Conservation (phyloP, 2,329 filamentous ascomycete species). For the Cytospora leucostoma region DNA sequence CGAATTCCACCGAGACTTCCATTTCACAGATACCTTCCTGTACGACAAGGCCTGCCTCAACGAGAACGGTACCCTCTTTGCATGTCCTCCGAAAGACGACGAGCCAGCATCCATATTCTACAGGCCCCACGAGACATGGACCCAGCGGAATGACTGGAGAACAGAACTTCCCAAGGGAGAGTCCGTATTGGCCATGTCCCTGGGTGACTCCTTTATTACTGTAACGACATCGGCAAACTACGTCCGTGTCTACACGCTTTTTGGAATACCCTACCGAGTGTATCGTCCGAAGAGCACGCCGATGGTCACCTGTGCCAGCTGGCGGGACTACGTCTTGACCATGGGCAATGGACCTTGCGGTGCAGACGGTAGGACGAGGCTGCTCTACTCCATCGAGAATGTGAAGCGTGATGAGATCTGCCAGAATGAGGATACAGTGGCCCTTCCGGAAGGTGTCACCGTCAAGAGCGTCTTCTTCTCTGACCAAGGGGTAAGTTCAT, state of each 20-base stretch:
- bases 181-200: constrained; percentile 80
- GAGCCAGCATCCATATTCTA: constrained; percentile 85
- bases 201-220: constrained; percentile 88
- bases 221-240: constrained; percentile 87
- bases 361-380: constrained; percentile 72
- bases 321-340: constrained; percentile 94
- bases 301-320: constrained; percentile 89
- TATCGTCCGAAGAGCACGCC: constrained; percentile 90
- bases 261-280: constrained; percentile 84
- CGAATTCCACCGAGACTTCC: constrained; percentile 88
- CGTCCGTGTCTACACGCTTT: constrained; percentile 88
- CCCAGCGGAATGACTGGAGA: constrained; percentile 84
- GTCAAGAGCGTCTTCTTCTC: constrained; percentile 89
- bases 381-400: constrained; percentile 92
- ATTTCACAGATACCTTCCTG: constrained; percentile 93
- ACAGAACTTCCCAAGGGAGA: constrained; percentile 87
- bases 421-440: constrained; percentile 90
- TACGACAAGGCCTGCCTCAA: constrained; percentile 96
- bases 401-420: constrained; percentile 91
- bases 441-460: constrained; percentile 72
- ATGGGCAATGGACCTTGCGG: constrained; percentile 89
- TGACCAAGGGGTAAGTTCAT: constrained; percentile 71
- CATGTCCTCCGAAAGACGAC: constrained; percentile 68
- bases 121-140: constrained; percentile 96
- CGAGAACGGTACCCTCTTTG: constrained; percentile 82